phyloP scores from a whole-genome alignment of 768 basidiomycete genomes.

The Trametes cinnabarina region DNA sequence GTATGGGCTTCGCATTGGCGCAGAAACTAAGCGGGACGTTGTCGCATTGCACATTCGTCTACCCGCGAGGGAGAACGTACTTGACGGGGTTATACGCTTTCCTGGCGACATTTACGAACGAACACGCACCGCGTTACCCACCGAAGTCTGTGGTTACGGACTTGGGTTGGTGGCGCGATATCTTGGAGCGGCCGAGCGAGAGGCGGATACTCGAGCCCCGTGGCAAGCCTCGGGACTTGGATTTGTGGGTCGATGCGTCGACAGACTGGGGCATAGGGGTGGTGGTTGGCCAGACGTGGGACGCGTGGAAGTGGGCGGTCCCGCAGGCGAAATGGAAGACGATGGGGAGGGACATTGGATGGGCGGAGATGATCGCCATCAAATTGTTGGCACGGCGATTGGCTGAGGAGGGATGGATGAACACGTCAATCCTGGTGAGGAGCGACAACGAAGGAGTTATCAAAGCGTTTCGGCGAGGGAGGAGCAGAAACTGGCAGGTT shows the following conservation, averaged over 20 bases:
- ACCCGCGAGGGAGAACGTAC: slow-evolving; percentile 25
- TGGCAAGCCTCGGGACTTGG: not conserved
- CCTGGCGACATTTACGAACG: slow-evolving; percentile 25
- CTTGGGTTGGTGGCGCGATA: slow-evolving; percentile 34
- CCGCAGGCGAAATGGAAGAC: not conserved
- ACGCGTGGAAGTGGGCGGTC: not conserved
- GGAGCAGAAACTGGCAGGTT: not conserved
- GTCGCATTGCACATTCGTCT: slow-evolving; percentile 34
- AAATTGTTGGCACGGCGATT: not conserved
- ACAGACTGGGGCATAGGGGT: not conserved
- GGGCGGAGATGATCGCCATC: slow-evolving; percentile 9
- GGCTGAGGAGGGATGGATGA: not conserved
- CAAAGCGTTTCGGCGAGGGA: not conserved
- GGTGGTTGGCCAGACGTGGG: not conserved
- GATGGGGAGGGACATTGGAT: slow-evolving; percentile 1
- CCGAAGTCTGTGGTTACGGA: slow-evolving; percentile 26
- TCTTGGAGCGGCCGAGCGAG: not conserved
- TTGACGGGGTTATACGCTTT: slow-evolving; percentile 30
- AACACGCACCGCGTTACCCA: slow-evolving; percentile 17
- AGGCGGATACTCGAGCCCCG: not conserved
- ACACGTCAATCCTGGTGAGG: not conserved
- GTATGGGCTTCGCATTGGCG: slow-evolving; percentile 15
- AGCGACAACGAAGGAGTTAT: slow-evolving; percentile 3
- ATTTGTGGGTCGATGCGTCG: not conserved
- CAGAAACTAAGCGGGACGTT: slow-evolving; percentile 33